Percentiles rank a stretch among this genome's conserved stretches.
Conservation (phyloP, 2,329 filamentous ascomycete species). For the Drechslerella coelobrocha region DNA sequence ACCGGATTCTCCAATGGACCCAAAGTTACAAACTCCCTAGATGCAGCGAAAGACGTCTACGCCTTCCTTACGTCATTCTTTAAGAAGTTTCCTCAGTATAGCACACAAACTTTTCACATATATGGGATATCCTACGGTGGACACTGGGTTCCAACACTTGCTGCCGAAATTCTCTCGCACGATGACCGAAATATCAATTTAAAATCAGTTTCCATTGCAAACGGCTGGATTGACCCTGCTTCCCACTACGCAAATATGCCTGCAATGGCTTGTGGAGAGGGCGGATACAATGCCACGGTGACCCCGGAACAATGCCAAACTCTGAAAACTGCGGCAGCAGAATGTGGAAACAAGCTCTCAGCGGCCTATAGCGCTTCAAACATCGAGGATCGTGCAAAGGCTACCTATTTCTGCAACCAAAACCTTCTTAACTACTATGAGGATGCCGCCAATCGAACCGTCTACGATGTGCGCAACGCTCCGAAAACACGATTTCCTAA, state of each 20-base stretch:
- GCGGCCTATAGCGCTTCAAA: constrained; percentile 91
- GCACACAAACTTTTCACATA: constrained; percentile 95
- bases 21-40: constrained; percentile 86
- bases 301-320: constrained; percentile 76
- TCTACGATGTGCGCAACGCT: constrained; percentile 89
- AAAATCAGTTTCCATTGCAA: constrained; percentile 92
- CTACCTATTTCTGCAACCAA: constrained; percentile 98
- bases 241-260: constrained; percentile 96
- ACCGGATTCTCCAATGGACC: constrained; percentile 96
- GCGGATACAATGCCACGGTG: constrained; percentile 88
- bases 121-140: constrained; percentile 93
- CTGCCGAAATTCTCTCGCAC: constrained; percentile 87
- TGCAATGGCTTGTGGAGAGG: constrained; percentile 96
- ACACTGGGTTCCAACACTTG: constrained; percentile 92
- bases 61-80: constrained; percentile 97
- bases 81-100: constrained; percentile 96
- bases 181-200: constrained; percentile 98
- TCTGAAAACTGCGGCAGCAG: constrained; percentile 90
- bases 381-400: constrained; percentile 88
- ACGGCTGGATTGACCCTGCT: constrained; percentile 89
- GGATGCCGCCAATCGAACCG: constrained; percentile 84
- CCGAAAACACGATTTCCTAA: constrained; percentile 88
- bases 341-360: constrained; percentile 86
- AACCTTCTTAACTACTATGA: constrained; percentile 93
- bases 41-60: constrained; percentile 96